Base-by-base conservation (phyloP, 441 rosid genomes). In the Gossypium gossypioides region DNA sequence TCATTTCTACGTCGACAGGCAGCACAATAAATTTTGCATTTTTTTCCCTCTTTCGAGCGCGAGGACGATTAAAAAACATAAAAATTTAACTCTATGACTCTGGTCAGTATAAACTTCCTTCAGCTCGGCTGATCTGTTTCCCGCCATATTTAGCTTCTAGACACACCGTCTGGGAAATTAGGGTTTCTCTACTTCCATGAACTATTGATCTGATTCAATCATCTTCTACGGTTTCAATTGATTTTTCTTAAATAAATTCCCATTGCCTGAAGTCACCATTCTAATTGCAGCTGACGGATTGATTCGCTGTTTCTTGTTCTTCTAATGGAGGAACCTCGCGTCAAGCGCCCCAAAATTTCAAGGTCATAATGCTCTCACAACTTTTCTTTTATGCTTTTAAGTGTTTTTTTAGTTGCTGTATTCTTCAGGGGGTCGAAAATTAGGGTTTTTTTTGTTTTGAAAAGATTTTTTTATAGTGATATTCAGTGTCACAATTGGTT, bases 331-430 rank as follows among this genome's bases (percentile, higher is more conserved):
- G 86, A 75, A 58, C 89, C 78, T 66, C 84, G 77, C 6, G 82
- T 76, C 0, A 88, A 88, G 71, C 90, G 90, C 40, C 90, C 54
- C 62, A 88, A 74, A 78, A 55, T 78, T 56, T 71, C 80, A 21
- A 84, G 91, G 87, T 84, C 48, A 10, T 63, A 60, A 16, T 10
- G 6, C 59, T 15, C 60, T 2, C 25, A 29, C 68, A 8, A 0
- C 8, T 13, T 2, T 22, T 13, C 34, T 5, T 40, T 56, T 58
- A n/a, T 56, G 54, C 54, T 57, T 25, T 56, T 37, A 22, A 27
- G 0, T 19, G 6, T 13, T 15, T 19, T 25, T 13, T 37, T 32
- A 8, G 19, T 4, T 62, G 1, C 21, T 54, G 3, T 66, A 22
- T 66, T 46, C 70, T 44, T 66, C 19, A 13, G 37, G 32, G 13